Base-by-base conservation (phyloP, 305 asterid genomes). In the Salvia sclarea region DNA sequence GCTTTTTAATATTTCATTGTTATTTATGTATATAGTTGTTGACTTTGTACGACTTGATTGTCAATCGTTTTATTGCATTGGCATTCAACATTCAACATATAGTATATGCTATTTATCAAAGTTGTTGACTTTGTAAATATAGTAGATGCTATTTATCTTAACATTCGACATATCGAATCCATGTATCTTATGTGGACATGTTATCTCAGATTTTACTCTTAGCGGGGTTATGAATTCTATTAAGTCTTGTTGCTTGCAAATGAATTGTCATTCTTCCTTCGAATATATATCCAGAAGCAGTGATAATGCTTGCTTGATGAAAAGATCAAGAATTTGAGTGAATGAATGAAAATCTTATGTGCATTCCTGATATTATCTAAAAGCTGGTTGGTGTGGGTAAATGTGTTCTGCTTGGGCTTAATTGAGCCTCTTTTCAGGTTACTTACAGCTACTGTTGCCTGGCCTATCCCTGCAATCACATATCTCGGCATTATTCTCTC, bases 401-500 rank as follows among this genome's bases (percentile, higher is more conserved):
- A 53, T 30, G 0, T 64, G 31, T 66, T 61, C 45, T 60, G 66
- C 64, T 61, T 72, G 68, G 79, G 70, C 74, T 64, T 79, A 77
- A 71, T 67, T 64, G 70, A 60, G 76, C 68, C 77, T 64, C 75
- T 72, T 76, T 85, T 81, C 95, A 94, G 99, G 96, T 85, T 94
- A 79, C 95, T 94, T 66, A 86, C 96, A 24, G 99, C 99, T 52
- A 86, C 96, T 66, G 91, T 94, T 75, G 96, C 99, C 69, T 94
- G 99, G 99, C 99, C 99, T 72, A 81, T 84, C 71, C 96, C 99
- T 22, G 88, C 93, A 40, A 82, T 91, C 69, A 90, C 84, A 17
- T 87, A 94, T 77, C 64, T 94, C 59, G 99, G 99, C 57, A 94
- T 94, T 67, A 94, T 94, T 61, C 96, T 94, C 70, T 94, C 99